Percentiles rank a stretch among this genome's conserved stretches.
phyloP scores from a whole-genome alignment of 2,329 filamentous ascomycete genomes.

The Ambrosiella xylebori region DNA sequence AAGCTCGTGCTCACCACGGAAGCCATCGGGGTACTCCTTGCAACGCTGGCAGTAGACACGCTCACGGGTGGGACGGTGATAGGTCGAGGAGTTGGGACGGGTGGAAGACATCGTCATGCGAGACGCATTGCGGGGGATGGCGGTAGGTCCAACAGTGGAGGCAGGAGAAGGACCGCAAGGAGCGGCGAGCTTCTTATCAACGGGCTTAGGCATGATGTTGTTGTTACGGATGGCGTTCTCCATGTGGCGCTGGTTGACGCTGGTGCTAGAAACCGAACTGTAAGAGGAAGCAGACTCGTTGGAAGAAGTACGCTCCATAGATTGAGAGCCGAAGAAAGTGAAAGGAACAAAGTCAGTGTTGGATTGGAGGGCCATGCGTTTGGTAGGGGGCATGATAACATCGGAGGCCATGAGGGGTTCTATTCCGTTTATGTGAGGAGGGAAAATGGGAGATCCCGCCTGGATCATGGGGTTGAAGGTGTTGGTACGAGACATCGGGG shows the following conservation, averaged over 20 bases:
- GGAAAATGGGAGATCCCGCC: neutral
- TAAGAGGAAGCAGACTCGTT: neutral
- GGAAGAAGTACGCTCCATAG: slow-evolving; percentile 2
- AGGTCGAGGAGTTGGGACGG: neutral
- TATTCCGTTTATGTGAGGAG: neutral
- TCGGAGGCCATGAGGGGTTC: neutral
- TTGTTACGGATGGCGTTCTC: slow-evolving; percentile 23
- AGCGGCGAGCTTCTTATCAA: neutral
- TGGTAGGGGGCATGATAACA: neutral
- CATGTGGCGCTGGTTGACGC: slow-evolving; percentile 22
- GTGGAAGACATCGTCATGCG: neutral
- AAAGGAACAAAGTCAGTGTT: neutral
- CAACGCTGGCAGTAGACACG: slow-evolving; percentile 51
- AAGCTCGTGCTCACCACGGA: slow-evolving; percentile 73
- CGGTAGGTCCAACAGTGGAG: neutral
- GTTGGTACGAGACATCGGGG: neutral
- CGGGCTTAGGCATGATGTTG: slow-evolving; percentile 29
- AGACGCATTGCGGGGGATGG: neutral
- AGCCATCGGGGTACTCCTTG: slow-evolving; percentile 56
- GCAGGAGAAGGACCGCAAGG: neutral
- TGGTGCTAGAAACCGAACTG: neutral
- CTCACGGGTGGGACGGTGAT: slow-evolving; percentile 6
- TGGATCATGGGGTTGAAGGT: slow-evolving; percentile 2
- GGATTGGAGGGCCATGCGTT: slow-evolving; percentile 1
- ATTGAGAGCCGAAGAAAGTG: neutral